Conservation (phyloP, 495 filamentous ascomycete genomes). For the Penicillium goetzii region DNA sequence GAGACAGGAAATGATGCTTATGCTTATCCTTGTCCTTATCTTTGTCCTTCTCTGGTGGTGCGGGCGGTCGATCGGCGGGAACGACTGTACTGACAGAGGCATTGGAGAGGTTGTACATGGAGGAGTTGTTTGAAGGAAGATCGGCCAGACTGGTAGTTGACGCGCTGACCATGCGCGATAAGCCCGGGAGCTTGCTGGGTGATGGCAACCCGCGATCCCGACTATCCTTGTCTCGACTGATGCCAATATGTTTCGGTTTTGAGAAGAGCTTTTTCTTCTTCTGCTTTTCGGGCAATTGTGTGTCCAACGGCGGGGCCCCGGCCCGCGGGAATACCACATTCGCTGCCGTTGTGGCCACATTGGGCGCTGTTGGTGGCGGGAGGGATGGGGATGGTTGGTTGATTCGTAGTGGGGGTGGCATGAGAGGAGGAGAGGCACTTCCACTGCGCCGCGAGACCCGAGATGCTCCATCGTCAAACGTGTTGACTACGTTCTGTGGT, state of each 20-base stretch:
- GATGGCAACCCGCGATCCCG: slow-evolving; percentile 77
- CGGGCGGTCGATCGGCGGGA: slow-evolving; percentile 42
- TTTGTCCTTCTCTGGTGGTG: slow-evolving; percentile 40
- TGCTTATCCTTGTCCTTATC: slow-evolving; percentile 63
- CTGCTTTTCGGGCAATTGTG: slow-evolving; percentile 63
- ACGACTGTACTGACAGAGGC: slow-evolving; percentile 81
- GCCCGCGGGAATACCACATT: slow-evolving; percentile 81
- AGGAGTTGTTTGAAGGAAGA: slow-evolving; percentile 62
- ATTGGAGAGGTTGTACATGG: slow-evolving; percentile 82
- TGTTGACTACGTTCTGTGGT: slow-evolving; percentile 64
- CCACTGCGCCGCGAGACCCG: slow-evolving; percentile 38
- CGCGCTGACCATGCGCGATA: slow-evolving; percentile 68
- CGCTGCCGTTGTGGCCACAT: slow-evolving; percentile 79
- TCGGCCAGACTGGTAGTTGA: slow-evolving; percentile 80
- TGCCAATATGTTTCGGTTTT: slow-evolving; percentile 80
- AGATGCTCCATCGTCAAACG: slow-evolving; percentile 39
- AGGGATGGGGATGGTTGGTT: slow-evolving; percentile 54
- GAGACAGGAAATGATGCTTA: slow-evolving; percentile 82
- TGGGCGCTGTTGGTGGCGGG: slow-evolving; percentile 55
- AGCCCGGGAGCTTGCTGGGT: slow-evolving; percentile 71
- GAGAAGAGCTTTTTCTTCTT: slow-evolving; percentile 93
- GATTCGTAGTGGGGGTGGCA: slow-evolving; percentile 32
- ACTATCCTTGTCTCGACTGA: slow-evolving; percentile 69
- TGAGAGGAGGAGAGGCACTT: slow-evolving; percentile 50
- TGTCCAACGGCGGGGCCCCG: slow-evolving; percentile 58